A percentile compares a stretch with the other conserved stretches of the same genome.
Evolutionary conservation across 1,139 yeast genomes (phyloP).

Genomic region (Saccharomyces hybrid): DNA sequence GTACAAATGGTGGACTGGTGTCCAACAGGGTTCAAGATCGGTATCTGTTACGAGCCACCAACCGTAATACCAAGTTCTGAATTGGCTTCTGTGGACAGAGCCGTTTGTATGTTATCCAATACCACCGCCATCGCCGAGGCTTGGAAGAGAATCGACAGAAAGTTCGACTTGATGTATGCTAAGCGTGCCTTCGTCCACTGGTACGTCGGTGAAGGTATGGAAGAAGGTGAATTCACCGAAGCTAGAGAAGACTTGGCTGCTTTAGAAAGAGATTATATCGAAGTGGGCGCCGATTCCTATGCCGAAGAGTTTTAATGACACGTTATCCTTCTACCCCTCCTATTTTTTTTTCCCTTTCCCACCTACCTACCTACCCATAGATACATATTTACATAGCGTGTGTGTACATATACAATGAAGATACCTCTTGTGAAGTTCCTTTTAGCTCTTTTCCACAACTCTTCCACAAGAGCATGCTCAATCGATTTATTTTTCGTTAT

Average conservation of each 20-base stretch:
- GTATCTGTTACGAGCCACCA: conserved; percentile 97
- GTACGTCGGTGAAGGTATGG: conserved; percentile 98
- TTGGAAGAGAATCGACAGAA: conserved; percentile 94
- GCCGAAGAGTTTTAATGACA: conserved; percentile 48
- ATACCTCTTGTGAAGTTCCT: neutral
- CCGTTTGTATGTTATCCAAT: conserved; percentile 95
- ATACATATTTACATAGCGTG: neutral
- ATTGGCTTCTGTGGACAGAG: conserved; percentile 87
- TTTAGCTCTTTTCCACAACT: no score
- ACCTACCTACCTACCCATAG: neutral
- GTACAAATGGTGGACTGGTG: conserved; percentile 99
- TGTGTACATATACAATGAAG: neutral
- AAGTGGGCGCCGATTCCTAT: conserved; percentile 87
- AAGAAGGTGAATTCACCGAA: conserved; percentile 86
- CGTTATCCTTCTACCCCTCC: no score
- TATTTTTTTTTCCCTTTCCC: no score
- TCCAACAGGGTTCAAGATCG: conserved; percentile 98
- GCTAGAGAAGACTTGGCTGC: conserved; percentile 96
- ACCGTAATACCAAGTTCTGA: conserved; percentile 84
- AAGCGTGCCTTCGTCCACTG: conserved; percentile 99
- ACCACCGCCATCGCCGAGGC: conserved; percentile 98
- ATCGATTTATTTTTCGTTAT: neutral
- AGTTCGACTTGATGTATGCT: conserved; percentile 95
- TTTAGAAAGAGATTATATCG: conserved; percentile 93
- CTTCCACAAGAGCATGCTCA: neutral